Evolutionary conservation across 805 yeast species (phyloP).

Genomic region (Aciculoconidium aculeatum): DNA sequence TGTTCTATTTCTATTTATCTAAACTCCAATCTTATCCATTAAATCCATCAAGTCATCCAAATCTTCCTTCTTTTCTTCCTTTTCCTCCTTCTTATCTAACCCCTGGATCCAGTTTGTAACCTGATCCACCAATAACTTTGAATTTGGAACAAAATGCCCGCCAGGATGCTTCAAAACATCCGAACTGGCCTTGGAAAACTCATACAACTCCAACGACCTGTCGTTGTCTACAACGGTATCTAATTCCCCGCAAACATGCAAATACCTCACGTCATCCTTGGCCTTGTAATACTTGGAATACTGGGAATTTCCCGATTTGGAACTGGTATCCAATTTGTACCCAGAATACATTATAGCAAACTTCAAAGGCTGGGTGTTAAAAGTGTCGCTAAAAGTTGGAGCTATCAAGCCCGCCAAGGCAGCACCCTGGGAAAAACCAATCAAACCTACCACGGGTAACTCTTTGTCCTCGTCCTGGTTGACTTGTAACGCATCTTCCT

Average conservation of each 20-base stretch:
- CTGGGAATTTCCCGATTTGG: conserved; percentile 19
- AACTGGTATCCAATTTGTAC: conserved; percentile 27
- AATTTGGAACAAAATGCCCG: conserved; percentile 94
- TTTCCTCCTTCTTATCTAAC: conserved; percentile 8
- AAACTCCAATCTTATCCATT: conserved; percentile 30
- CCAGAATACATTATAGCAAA: conserved; percentile 79
- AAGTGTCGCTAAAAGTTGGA: conserved; percentile 49
- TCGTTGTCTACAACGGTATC: conserved; percentile 81
- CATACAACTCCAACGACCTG: conserved; percentile 56
- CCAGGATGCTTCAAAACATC: conserved; percentile 83
- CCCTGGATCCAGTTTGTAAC: conserved; percentile 36
- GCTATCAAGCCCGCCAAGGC: conserved; percentile 72
- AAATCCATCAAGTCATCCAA: conserved; percentile 29
- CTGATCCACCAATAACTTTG: conserved; percentile 44
- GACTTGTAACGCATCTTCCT: conserved; percentile 10
- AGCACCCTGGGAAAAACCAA: conserved; percentile 96
- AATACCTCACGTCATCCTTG: conserved; percentile 21
- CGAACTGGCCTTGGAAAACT: conserved; percentile 37
- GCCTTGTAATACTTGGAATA: conserved; percentile 22
- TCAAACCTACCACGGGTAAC: conserved; percentile 74
- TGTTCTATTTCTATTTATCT: too few relatives aligned
- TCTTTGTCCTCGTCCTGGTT: conserved; percentile 11
- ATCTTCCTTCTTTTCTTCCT: conserved; percentile 14
- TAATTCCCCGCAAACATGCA: conserved; percentile 80
- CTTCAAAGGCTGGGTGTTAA: conserved; percentile 43